Base-by-base conservation (phyloP, 495 filamentous ascomycete species). In the Penicillium argentinense region DNA sequence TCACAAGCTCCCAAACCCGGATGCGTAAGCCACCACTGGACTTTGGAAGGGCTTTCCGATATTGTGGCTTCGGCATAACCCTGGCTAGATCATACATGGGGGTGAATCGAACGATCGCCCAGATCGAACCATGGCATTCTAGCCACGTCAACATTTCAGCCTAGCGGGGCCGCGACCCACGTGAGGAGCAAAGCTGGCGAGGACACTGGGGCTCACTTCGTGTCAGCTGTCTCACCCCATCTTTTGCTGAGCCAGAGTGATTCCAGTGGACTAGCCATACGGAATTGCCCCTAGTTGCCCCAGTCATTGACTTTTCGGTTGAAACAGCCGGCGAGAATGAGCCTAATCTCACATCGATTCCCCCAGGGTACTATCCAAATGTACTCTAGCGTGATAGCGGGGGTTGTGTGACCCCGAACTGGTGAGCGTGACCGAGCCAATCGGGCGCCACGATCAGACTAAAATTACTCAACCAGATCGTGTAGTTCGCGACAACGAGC, bases 81-180 rank as follows among this genome's bases (percentile, higher is more conserved):
- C 34, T 27, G 25, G 45, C 36, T 13, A 4, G 26, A 32, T 33
- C 34, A 47, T 40, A 36, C 45, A 40, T 47, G 12, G 19, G 1
- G 18, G 22, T 48, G 38, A 38, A 33, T 34, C 29, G 14, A 42
- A n/a, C 45, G 38, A 48, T 48, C 45, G 26, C 37, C 26, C 18
- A 42, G 45, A 42, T 48, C 45, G n/a, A 30, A 40, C 38, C 38
- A 27, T 48, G 26, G 25, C n/a, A 11, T 22, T 4, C 2, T 19
- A 33, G 38, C 37, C 37, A 48, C 28, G 37, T 42, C 45, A 48
- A 34, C 12, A 39, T 9, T 2, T 9, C 16, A 25, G 37, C 22
- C 16, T n/a, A 5, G 21, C 7, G 12, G 19, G 21, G 21, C 9
- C 17, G 9, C 5, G 9, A 6, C 34, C n/a, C 12, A 5, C 17